Base-by-base conservation (phyloP, 2,329 filamentous ascomycete genomes). In the Triangularia setosa region DNA sequence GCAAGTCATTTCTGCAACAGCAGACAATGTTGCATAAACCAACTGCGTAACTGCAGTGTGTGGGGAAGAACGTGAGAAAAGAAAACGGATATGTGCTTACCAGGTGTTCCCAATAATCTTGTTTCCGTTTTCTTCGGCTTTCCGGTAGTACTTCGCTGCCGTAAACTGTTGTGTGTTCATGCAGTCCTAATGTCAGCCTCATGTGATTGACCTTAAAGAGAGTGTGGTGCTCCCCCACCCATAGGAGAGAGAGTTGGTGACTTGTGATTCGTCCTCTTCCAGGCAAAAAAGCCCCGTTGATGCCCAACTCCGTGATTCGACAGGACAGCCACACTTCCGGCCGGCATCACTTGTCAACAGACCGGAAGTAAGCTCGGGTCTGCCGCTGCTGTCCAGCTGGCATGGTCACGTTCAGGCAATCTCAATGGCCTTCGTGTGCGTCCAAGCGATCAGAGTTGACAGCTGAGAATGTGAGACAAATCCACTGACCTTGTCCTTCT, bases 41-140 rank as follows among this genome's bases (percentile, higher is more conserved):
- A 5, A 27, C 21, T 24, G 64, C 61, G 64, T 68, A 40, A 63
- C n/a, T 25, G 57, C 54, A 30, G 24, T 27, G 18, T 25, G 25
- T 40, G 58, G 35, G 24, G 40, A 60, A 27, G 58, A 48, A 30
- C 18, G 24, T 1, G 44, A 60, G 63, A 62, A 63, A 60, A 63
- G n/a, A 70, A 69, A 65, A 68, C 66, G 70, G 70, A 65, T 61
- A 65, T 65, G 58, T 58, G 60, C 91, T 78, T 88, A 97, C 94
- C 95, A 99, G 72, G 91, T 90, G 80, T 98, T 97, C 67, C 95
- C 95, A 69, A 98, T 81, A 62, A 88, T 93, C 81, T 96, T 97
- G 78, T 89, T 90, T 59, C 94, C 94, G 74, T 89, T 91, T 73
- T 91, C 84, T 79, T 98, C 95, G 40, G 95, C 93, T 73, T 94